phyloP scores from a whole-genome alignment of 2,329 filamentous ascomycete genomes.

The Chalaropsis ovoidea region DNA sequence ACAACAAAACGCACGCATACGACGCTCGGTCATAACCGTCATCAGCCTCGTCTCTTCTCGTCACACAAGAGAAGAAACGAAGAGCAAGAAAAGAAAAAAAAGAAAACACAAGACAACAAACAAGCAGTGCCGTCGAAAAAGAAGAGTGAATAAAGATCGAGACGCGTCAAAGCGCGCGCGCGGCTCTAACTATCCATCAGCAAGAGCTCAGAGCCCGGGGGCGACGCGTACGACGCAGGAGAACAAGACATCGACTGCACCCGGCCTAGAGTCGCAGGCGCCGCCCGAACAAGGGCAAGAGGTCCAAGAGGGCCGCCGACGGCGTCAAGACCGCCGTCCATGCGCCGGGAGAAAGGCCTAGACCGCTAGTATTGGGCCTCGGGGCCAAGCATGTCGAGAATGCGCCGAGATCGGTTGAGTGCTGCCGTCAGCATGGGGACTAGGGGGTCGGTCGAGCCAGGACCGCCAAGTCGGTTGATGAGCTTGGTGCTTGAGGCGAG shows the following conservation, averaged over 20 bases:
- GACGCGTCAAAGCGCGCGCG: neutral
- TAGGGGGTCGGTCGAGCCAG: constrained; percentile 36
- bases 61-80: constrained; percentile 6
- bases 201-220: neutral
- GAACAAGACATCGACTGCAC: neutral
- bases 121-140: neutral
- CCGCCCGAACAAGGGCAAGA: neutral
- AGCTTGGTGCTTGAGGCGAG: constrained; percentile 44
- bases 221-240: neutral
- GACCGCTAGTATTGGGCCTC: constrained; percentile 17
- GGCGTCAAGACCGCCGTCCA: neutral
- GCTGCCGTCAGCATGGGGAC: constrained; percentile 41
- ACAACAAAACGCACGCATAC: neutral
- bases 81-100: constrained; percentile 6
- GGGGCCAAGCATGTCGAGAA: constrained; percentile 28
- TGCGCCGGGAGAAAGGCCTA: neutral
- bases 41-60: constrained; percentile 12
- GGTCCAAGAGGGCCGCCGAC: neutral
- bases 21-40: constrained; percentile 11
- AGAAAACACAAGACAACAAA: neutral
- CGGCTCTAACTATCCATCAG: neutral
- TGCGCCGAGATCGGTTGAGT: constrained; percentile 33
- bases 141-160: neutral
- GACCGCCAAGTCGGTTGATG: constrained; percentile 39
- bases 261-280: neutral